A percentile compares a stretch with the other conserved stretches of the same genome.
Conservation (phyloP, 2,329 filamentous ascomycete genomes). For the Xylaria sp. region DNA sequence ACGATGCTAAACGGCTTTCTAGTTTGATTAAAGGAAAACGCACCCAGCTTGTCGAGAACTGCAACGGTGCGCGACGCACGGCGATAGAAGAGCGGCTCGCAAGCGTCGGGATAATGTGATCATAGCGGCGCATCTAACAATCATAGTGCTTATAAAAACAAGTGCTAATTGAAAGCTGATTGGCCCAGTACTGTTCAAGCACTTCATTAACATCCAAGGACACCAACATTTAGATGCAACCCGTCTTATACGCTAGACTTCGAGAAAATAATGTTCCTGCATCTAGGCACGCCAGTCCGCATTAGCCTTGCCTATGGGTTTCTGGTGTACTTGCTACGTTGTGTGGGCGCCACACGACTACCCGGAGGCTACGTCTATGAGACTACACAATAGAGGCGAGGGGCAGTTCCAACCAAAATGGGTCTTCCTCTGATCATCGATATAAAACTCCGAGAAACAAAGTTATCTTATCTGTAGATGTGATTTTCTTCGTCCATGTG, state of each 20-base stretch:
- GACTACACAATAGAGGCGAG: neutral
- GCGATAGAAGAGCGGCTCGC: conserved; percentile 13
- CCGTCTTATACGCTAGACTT: neutral
- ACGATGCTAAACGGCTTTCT: conserved; percentile 5
- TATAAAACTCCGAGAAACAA: neutral
- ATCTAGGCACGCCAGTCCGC: neutral
- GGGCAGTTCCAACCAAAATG: neutral
- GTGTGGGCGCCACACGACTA: neutral
- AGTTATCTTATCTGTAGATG: neutral
- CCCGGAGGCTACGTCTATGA: neutral
- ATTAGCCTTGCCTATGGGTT: neutral
- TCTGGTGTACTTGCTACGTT: neutral
- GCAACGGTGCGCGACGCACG: conserved; percentile 16
- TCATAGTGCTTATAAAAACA: conserved; percentile 16
- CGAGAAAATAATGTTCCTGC: neutral
- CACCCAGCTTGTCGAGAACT: conserved; percentile 2
- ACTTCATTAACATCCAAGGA: neutral
- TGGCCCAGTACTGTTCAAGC: neutral
- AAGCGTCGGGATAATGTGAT: neutral
- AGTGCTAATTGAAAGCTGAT: neutral
- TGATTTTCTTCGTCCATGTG: neutral
- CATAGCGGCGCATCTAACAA: conserved; percentile 2
- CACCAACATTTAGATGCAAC: neutral
- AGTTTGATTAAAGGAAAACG: conserved; percentile 26
- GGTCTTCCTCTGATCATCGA: neutral